Percentiles rank a stretch among this genome's conserved stretches.
phyloP scores from a whole-genome alignment of 164 flowering plant genomes.

The Piper betle region DNA sequence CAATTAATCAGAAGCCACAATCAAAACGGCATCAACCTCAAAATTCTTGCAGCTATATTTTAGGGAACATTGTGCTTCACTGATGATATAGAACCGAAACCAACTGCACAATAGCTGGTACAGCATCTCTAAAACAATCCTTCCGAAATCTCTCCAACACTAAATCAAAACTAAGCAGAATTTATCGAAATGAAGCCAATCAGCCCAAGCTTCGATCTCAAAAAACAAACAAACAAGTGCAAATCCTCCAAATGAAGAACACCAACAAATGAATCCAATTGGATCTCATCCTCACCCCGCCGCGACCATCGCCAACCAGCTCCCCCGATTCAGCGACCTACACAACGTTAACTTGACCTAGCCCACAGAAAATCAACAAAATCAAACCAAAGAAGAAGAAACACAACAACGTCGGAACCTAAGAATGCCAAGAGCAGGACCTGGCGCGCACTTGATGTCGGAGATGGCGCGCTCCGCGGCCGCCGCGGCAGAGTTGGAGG shows the following conservation, averaged over 20 bases:
- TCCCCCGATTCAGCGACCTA: neutral
- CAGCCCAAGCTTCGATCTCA: too few relatives aligned
- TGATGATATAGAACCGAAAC: neutral
- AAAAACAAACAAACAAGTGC: too few relatives aligned
- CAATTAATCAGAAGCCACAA: too few relatives aligned
- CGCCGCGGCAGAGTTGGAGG: constrained; percentile 89
- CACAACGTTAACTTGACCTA: neutral
- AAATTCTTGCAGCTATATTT: too few relatives aligned
- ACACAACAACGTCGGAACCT: neutral
- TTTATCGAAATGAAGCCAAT: too few relatives aligned
- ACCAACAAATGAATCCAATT: neutral
- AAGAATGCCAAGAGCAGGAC: constrained; percentile 12
- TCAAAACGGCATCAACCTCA: too few relatives aligned
- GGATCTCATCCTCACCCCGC: neutral
- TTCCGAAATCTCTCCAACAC: too few relatives aligned
- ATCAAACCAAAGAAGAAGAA: neutral
- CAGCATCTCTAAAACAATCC: too few relatives aligned
- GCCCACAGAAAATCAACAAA: neutral
- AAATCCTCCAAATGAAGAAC: neutral
- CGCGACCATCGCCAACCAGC: neutral
- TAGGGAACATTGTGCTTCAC: too few relatives aligned
- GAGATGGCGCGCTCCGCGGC: constrained; percentile 76
- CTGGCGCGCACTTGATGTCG: constrained; percentile 51
- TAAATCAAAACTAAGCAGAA: too few relatives aligned
- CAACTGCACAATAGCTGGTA: neutral